Evolutionary conservation across 306 rosid species (phyloP).

Genomic region (Lathyrus oleraceus): DNA sequence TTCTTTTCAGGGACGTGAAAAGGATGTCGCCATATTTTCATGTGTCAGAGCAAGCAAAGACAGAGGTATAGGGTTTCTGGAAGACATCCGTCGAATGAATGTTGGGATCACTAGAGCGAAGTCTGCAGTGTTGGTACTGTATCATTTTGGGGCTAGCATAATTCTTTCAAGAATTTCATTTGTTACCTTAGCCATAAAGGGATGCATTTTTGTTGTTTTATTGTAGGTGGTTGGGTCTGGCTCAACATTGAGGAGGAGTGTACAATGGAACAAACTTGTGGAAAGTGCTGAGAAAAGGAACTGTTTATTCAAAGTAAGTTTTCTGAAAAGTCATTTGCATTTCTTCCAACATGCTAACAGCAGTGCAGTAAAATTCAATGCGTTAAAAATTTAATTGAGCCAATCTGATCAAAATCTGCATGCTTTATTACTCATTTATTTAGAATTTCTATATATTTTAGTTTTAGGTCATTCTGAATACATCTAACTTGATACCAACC

Average conservation of each 20-base stretch:
- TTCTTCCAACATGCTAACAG: slow-evolving; percentile 2
- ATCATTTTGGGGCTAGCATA: slow-evolving; percentile 21
- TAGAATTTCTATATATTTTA: neutral
- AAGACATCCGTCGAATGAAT: slow-evolving; percentile 81
- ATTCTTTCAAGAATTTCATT: slow-evolving; percentile 28
- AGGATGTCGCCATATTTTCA: slow-evolving; percentile 84
- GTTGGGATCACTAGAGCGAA: slow-evolving; percentile 97
- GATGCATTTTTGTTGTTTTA: slow-evolving; percentile 26
- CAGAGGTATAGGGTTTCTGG: slow-evolving; percentile 72
- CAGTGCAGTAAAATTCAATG: slow-evolving; percentile 16
- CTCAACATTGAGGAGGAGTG: slow-evolving; percentile 65
- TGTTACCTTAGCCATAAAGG: slow-evolving; percentile 6
- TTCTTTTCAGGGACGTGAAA: slow-evolving; percentile 81
- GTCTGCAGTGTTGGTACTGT: slow-evolving; percentile 78
- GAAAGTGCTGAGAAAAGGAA: slow-evolving; percentile 75
- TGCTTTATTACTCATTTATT: neutral
- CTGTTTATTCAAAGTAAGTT: slow-evolving; percentile 61
- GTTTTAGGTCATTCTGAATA: neutral
- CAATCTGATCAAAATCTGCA: slow-evolving; percentile 3
- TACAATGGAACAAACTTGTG: slow-evolving; percentile 81
- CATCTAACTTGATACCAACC: slow-evolving; percentile 1
- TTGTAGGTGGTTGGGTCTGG: slow-evolving; percentile 91
- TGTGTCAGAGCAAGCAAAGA: slow-evolving; percentile 86
- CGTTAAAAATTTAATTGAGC: slow-evolving; percentile 12
- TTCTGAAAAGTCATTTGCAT: slow-evolving; percentile 19